Evolutionary conservation across 228 moss, liverwort and hornwort genomes (phyloP), one percentile per base, ranked within the genome.

Genomic region (Sphagnum magellanicum): DNA sequence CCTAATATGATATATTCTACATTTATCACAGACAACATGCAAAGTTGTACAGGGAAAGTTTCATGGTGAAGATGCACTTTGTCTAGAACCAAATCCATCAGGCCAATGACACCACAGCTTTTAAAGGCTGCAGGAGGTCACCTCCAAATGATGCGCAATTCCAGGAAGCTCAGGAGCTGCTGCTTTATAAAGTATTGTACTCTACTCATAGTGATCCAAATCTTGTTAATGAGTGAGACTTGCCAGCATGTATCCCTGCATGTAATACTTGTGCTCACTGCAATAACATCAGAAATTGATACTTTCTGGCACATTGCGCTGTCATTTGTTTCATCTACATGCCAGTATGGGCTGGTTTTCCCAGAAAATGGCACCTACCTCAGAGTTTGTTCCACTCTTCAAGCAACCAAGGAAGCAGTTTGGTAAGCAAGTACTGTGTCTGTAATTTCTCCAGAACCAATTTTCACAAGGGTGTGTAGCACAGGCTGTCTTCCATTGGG

Each of bases 301-400:
- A 15, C 59, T 59, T 59, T 15, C 11, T 11, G 12, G 11, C 11
- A 59, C 11, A 15, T 11, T 59, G 11, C 3, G 32, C 32, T 32
- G 32, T 32, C 55, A 52, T 4, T 4, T 7, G 13, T n/a, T 16
- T 32, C 53, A 10, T 8, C 69, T 10, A 10, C 10, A 10, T 49
- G 15, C 47, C 59, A 49, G 59, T 60, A 69, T 8, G 69, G 69
- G 50, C 60, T 59, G 69, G 69, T 47, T 11, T 17, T 60, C 4
- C 59, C 59, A 47, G 69, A 69, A 13, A 49, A 8, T 59, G 58
- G 48, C 60, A 10, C n/a, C 59, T 69, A 50, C 59, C 10, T 69
- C 69, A 69, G 59, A 69, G 58, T 69, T 4, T 69, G 49, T 48
- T 50, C 58, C 13, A 48, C 69, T 69, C 32, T 59, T 5, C 58